Percentiles rank a stretch among this genome's conserved stretches.
Conservation (phyloP, 2,329 filamentous ascomycete species). For the Penicillium olsonii region DNA sequence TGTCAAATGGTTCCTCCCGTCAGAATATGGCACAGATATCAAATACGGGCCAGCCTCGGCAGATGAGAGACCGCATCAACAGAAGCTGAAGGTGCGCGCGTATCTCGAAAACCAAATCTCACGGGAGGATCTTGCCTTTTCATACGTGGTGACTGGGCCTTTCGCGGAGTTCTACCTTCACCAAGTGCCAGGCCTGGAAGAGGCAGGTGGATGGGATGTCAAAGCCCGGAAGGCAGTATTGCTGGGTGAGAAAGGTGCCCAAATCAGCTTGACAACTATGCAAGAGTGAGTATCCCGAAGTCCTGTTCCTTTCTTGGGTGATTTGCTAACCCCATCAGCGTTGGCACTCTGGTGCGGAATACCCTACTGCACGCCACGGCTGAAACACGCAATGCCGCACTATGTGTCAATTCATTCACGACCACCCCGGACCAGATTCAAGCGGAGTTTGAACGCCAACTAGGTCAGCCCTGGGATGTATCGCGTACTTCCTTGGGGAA, state of each 20-base stretch:
- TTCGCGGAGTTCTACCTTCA: slow-evolving; percentile 66
- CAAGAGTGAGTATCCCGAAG: slow-evolving; percentile 59
- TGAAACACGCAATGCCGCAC: slow-evolving; percentile 55
- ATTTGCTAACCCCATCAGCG: slow-evolving; percentile 44
- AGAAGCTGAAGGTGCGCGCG: slow-evolving; percentile 68
- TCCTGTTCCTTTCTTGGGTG: neutral
- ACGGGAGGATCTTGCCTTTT: slow-evolving; percentile 56
- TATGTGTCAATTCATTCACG: slow-evolving; percentile 73
- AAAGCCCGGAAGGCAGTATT: slow-evolving; percentile 60
- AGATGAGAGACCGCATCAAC: slow-evolving; percentile 67
- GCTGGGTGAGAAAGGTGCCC: slow-evolving; percentile 59
- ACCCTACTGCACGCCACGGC: slow-evolving; percentile 57
- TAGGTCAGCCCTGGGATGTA: slow-evolving; percentile 56
- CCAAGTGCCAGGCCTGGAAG: slow-evolving; percentile 36
- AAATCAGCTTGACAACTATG: slow-evolving; percentile 70
- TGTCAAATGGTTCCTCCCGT: slow-evolving; percentile 67
- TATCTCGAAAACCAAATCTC: slow-evolving; percentile 56
- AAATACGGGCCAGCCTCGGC: slow-evolving; percentile 61
- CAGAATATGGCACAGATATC: slow-evolving; percentile 67
- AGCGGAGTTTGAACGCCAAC: slow-evolving; percentile 69
- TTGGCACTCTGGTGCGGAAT: slow-evolving; percentile 66
- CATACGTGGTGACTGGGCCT: slow-evolving; percentile 70
- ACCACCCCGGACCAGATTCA: slow-evolving; percentile 64
- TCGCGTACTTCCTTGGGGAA: slow-evolving; percentile 55
- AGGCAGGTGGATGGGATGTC: slow-evolving; percentile 62